These are phyloP conservation scores for Cadophora sp. DNA, from an alignment of 2,329 filamentous ascomycete species.

Conservation along the genomic window DNA sequence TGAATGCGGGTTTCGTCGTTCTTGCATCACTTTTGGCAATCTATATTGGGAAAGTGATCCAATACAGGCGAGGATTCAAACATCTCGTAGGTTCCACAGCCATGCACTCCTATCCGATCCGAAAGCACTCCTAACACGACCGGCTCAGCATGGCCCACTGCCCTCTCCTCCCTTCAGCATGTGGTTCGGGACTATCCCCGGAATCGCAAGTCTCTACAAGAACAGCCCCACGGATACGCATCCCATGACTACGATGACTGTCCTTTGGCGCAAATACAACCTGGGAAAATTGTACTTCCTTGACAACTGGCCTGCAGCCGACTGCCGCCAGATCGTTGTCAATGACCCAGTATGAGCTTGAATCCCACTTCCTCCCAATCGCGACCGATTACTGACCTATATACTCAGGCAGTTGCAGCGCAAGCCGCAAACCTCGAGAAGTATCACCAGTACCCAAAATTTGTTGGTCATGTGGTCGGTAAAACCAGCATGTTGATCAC, in stretches of 20 bases:
- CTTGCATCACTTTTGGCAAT: not conserved
- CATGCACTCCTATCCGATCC: not conserved
- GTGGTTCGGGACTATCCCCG: slow-evolving; percentile 20
- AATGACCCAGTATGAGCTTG: slow-evolving; percentile 18
- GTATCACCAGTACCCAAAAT: slow-evolving; percentile 15
- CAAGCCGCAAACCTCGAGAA: slow-evolving; percentile 15
- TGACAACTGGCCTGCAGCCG: slow-evolving; percentile 20
- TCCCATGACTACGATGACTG: slow-evolving; percentile 20
- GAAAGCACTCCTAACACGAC: not conserved
- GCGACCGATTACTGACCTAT: too few relatives aligned
- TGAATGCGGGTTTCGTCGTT: not conserved
- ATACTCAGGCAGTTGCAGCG: not conserved
- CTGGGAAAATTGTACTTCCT: slow-evolving; percentile 18
- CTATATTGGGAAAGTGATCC: not conserved
- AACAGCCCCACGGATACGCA: slow-evolving; percentile 19
- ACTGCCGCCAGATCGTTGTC: slow-evolving; percentile 14
- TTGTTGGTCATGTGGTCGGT: slow-evolving; percentile 21
- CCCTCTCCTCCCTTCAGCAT: slow-evolving; percentile 20
- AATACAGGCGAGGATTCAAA: not conserved
- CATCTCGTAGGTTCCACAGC: not conserved
- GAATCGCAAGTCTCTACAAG: slow-evolving; percentile 14
- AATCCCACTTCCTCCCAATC: too few relatives aligned
- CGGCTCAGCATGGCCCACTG: slow-evolving; percentile 12
- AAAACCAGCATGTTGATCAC: slow-evolving; percentile 24
- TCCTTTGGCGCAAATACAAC: slow-evolving; percentile 21